A percentile compares a stretch with the other conserved stretches of the same genome.
phyloP scores from a whole-genome alignment of 371 early-diverging fungal genomes.

The Syncephalis fuscata region DNA sequence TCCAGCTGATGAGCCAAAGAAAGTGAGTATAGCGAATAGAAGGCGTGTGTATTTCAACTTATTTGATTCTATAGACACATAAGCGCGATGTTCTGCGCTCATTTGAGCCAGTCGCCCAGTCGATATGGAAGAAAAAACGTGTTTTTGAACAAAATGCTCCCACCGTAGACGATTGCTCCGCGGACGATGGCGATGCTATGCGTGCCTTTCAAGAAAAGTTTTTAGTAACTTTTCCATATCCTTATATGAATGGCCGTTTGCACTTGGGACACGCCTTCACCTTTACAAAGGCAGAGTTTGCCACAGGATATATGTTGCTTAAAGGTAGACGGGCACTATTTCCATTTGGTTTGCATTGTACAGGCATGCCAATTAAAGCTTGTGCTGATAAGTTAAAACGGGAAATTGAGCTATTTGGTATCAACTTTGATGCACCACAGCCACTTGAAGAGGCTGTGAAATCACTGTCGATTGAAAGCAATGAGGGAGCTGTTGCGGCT shows the following conservation, averaged over 20 bases:
- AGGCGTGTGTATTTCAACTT: too few relatives aligned
- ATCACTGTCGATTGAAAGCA: too few relatives aligned
- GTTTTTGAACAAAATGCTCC: slow-evolving; percentile 83
- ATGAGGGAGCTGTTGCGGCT: too few relatives aligned
- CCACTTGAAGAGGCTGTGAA: too few relatives aligned
- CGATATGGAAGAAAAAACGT: slow-evolving; percentile 58
- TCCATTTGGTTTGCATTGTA: slow-evolving; percentile 99
- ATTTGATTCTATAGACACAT: slow-evolving; percentile 25
- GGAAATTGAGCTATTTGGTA: slow-evolving; percentile 90
- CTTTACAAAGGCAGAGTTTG: slow-evolving; percentile 95
- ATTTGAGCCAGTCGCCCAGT: slow-evolving; percentile 62
- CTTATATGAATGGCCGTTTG: slow-evolving; percentile 99
- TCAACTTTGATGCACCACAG: slow-evolving; percentile 48
- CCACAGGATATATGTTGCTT: slow-evolving; percentile 84
- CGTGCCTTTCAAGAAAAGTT: slow-evolving; percentile 34
- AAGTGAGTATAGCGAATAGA: too few relatives aligned
- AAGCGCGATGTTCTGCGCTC: slow-evolving; percentile 73
- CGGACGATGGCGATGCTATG: slow-evolving; percentile 17
- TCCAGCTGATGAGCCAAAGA: too few relatives aligned
- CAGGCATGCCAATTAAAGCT: slow-evolving; percentile 99
- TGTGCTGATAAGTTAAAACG: slow-evolving; percentile 95
- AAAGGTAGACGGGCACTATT: slow-evolving; percentile 92
- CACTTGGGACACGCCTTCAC: slow-evolving; percentile 99
- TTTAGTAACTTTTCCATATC: slow-evolving; percentile 96
- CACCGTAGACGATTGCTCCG: slow-evolving; percentile 28